A percentile compares a stretch with the other conserved stretches of the same genome.
These are phyloP conservation scores for Botryotinia narcissicola DNA, from an alignment of 2,329 filamentous ascomycete species.

Conservation along the genomic window DNA sequence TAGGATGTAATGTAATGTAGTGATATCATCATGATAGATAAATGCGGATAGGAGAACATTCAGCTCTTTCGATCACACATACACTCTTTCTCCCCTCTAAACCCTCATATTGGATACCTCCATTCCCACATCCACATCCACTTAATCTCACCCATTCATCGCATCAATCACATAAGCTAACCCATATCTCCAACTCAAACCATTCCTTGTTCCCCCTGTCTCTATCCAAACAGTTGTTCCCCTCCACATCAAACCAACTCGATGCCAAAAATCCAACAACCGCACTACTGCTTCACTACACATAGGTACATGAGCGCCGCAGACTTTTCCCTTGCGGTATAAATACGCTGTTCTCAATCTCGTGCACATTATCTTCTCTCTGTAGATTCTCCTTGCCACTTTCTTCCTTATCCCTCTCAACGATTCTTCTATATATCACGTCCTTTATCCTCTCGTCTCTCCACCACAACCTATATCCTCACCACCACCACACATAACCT, in stretches of 20 bases:
- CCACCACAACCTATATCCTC: neutral
- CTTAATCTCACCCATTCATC: neutral
- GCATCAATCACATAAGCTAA: neutral
- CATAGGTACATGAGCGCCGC: neutral
- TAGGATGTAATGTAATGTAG: neutral
- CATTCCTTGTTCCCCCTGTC: too few species aligned
- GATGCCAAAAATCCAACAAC: neutral
- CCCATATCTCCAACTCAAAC: neutral
- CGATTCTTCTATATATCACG: neutral
- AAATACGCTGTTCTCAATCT: neutral
- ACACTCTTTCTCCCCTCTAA: neutral
- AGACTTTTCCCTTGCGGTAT: neutral
- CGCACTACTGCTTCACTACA: neutral
- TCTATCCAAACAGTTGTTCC: neutral
- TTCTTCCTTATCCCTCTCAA: neutral
- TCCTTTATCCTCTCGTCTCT: rapidly evolving
- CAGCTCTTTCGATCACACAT: neutral
- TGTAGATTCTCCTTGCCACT: neutral
- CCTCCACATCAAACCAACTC: neutral
- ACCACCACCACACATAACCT: neutral
- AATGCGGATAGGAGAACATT: neutral
- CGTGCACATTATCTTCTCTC: neutral
- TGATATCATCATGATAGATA: neutral
- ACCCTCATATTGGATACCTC: neutral
- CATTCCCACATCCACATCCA: neutral